Evolutionary conservation across 805 yeast species (phyloP), one percentile per base, ranked within the genome.

Genomic region (Lachancea sp.): DNA sequence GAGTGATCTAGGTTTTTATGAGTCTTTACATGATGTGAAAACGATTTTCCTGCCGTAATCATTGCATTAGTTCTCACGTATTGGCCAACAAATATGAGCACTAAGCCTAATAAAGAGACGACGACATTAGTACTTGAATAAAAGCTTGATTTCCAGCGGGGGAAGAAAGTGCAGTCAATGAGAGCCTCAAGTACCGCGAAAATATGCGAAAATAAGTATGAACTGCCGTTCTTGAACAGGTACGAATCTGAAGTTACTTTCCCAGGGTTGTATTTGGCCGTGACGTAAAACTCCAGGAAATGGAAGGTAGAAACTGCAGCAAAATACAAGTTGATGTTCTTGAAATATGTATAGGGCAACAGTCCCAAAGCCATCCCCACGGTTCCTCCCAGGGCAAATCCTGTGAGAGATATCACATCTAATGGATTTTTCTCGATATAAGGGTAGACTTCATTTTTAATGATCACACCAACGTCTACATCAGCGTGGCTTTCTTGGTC

Each of bases 11-110:
- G 50, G 23, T 66, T 59, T 38, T 72, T 78, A 13, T 63, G 57
- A 2, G 72, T 59, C 34, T 80, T 86, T 1, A 92, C 75, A 31
- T 78, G 63, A 61, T 92, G 99, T 38, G 86, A 82, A 64, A 92
- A 92, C 3, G 94, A 85, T 38, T 74, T 72, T 2, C 88, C 85
- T 0, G 97, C 96, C 0, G 89, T 82, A 45, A 74, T 70, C 98
- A 92, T 92, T 1, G 97, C 90, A 25, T 69, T 38, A 1, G 90
- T 72, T 39, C 98, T 71, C 3, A 77, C 54, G 0, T 52, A 15
- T 55, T 92, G 98, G 1, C 97, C 96, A 1, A 60, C 28, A 0
- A 76, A 18, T 0, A 77, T 52, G 1, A 80, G 20, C 0, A 78
- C 35, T 3, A 49, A 20, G 0, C 96, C 97, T 1, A 68, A 0